These are phyloP conservation scores for Hypoxylon trugodes DNA, from an alignment of 495 filamentous ascomycete genomes.

Conservation along the genomic window DNA sequence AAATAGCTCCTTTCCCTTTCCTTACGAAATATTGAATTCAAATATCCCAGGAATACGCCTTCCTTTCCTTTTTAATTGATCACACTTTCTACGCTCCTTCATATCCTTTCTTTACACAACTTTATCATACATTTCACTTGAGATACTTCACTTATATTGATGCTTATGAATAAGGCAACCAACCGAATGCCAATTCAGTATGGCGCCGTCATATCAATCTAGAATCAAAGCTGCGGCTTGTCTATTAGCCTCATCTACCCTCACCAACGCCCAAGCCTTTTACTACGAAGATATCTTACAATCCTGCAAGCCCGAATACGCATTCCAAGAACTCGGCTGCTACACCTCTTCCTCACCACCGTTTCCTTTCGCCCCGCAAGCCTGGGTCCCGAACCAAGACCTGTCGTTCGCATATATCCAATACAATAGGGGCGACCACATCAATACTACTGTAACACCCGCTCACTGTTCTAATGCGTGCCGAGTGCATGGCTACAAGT, in stretches of 20 bases:
- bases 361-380: no score
- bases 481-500: no score
- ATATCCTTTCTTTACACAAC: not conserved
- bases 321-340: no score
- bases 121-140: not conserved
- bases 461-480: no score
- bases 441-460: no score
- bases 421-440: no score
- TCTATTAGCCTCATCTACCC: slow-evolving; percentile 33
- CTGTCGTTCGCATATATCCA: no score
- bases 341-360: no score
- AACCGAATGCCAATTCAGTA: slow-evolving; percentile 9
- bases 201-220: slow-evolving; percentile 34
- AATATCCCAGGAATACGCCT: slow-evolving; percentile 19
- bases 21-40: slow-evolving; percentile 3
- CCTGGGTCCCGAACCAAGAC: no score
- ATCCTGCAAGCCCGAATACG: no score
- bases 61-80: not conserved
- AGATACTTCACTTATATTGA: not conserved
- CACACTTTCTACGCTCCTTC: not conserved
- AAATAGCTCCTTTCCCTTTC: not conserved
- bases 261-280: slow-evolving; percentile 21
- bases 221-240: slow-evolving; percentile 39
- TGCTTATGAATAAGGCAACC: not conserved
- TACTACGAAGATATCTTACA: no score